A percentile compares a stretch with the other conserved stretches of the same genome.
Evolutionary conservation across 2,329 filamentous ascomycete genomes (phyloP).

Genomic region (Pseudogymnoascus sp.): DNA sequence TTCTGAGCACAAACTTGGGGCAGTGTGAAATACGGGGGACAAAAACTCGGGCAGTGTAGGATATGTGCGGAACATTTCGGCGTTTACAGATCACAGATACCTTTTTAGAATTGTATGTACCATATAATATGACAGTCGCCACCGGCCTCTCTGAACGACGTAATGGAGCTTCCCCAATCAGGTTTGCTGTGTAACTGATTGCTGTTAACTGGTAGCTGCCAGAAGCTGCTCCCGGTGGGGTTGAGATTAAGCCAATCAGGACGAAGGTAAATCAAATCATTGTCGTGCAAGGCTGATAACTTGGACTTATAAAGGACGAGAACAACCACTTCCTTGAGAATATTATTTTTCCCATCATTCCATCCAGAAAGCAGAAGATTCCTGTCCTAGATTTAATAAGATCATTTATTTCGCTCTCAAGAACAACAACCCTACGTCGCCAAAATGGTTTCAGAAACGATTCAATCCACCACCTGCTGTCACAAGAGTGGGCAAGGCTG

Average conservation of each 20-base stretch:
- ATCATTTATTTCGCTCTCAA: not conserved
- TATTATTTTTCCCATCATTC: not conserved
- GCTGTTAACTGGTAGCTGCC: not conserved
- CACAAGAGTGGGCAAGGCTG: constrained; percentile 25
- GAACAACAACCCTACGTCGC: not conserved
- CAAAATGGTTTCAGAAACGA: constrained; percentile 18
- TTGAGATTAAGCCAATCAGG: not conserved
- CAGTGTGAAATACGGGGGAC: not conserved
- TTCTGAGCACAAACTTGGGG: constrained; percentile 12
- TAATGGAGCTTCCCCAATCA: not conserved
- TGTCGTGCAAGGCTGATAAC: not conserved
- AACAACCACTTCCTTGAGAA: not conserved
- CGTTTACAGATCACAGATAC: constrained; percentile 6
- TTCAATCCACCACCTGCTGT: constrained; percentile 25
- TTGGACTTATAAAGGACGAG: constrained; percentile 3
- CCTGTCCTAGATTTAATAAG: not conserved
- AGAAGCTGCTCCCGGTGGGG: not conserved
- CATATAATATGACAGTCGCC: not conserved
- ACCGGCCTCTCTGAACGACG: not conserved
- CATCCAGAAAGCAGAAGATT: not conserved
- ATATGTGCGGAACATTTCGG: not conserved
- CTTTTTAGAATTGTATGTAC: constrained; percentile 3
- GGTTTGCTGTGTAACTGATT: not conserved
- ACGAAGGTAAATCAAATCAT: constrained; percentile 1
- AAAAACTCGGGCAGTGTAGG: not conserved